Percentiles rank a stretch among this genome's conserved stretches.
phyloP scores from a whole-genome alignment of 2,329 filamentous ascomycete genomes.

The Phaeophleospora eucalypticola region DNA sequence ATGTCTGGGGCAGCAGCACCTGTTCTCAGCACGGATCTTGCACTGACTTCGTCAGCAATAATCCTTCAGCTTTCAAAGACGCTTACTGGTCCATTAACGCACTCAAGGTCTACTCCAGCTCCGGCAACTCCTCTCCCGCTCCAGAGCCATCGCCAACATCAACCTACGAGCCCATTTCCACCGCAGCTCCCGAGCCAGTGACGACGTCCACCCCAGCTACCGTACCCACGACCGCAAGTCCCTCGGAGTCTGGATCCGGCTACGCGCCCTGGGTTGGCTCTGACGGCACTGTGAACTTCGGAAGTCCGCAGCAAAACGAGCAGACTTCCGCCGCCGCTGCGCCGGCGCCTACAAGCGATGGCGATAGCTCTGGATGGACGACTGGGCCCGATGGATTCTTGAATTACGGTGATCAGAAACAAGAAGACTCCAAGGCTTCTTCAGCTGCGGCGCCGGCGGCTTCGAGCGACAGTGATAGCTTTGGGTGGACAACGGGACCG shows the following conservation, averaged over 20 bases:
- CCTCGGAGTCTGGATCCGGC: background rate
- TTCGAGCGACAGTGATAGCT: too few species aligned
- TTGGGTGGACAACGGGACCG: slow-evolving; percentile 5
- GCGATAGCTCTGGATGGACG: slow-evolving; percentile 8
- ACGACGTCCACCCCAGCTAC: background rate
- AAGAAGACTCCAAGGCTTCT: too few species aligned
- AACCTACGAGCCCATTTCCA: too few species aligned
- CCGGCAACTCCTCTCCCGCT: background rate
- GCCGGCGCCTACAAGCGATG: slow-evolving; percentile 6
- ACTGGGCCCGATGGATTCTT: slow-evolving; percentile 7
- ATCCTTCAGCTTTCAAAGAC: slow-evolving; percentile 34
- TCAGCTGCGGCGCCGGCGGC: too few species aligned
- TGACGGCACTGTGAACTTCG: slow-evolving; percentile 7
- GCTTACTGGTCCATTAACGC: slow-evolving; percentile 42
- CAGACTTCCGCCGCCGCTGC: slow-evolving; percentile 1
- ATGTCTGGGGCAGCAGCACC: slow-evolving; percentile 22
- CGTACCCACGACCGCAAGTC: background rate
- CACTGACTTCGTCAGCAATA: slow-evolving; percentile 31
- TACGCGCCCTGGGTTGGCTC: slow-evolving; percentile 8
- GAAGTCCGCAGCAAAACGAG: too few species aligned
- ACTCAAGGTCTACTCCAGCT: slow-evolving; percentile 36
- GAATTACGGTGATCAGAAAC: slow-evolving; percentile 2
- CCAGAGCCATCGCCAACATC: background rate
- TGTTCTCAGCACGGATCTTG: slow-evolving; percentile 30
- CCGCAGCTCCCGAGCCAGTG: too few species aligned